Conservation (phyloP, 192 early-diverging fungal genomes). For the Rhizophagus clarus region DNA sequence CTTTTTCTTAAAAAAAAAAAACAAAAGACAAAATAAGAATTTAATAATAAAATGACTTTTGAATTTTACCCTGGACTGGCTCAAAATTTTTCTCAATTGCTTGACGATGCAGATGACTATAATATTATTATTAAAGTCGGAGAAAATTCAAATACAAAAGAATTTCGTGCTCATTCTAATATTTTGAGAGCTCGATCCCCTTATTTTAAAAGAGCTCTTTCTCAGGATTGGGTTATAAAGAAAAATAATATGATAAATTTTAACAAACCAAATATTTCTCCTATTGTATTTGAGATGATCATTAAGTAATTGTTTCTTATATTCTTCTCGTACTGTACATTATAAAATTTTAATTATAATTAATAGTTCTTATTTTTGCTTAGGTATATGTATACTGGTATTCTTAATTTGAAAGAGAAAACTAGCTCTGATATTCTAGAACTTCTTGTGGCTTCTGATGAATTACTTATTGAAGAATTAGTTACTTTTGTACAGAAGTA, state of each 20-base stretch:
- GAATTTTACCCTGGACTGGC: background rate
- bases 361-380: too few relatives aligned
- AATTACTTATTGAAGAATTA: constrained; percentile 26
- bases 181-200: constrained; percentile 19
- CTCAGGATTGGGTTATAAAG: background rate
- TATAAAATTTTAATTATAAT: too few relatives aligned
- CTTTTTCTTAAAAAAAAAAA: too few relatives aligned
- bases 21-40: too few relatives aligned
- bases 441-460: constrained; percentile 19
- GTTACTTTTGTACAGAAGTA: background rate
- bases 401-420: background rate
- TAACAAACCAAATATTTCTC: constrained; percentile 31
- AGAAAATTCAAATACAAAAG: constrained; percentile 9
- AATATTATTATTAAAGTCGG: constrained; percentile 15
- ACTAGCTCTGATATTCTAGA: background rate
- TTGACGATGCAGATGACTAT: constrained; percentile 24
- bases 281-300: constrained; percentile 21
- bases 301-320: background rate
- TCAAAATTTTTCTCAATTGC: constrained; percentile 7
- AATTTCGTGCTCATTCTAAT: constrained; percentile 17
- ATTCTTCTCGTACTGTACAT: background rate
- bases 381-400: background rate
- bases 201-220: constrained; percentile 4
- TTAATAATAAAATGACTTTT: background rate
- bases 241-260: constrained; percentile 10